These are phyloP conservation scores for Boletus coccyginus DNA, from an alignment of 768 basidiomycete genomes.

Conservation along the genomic window DNA sequence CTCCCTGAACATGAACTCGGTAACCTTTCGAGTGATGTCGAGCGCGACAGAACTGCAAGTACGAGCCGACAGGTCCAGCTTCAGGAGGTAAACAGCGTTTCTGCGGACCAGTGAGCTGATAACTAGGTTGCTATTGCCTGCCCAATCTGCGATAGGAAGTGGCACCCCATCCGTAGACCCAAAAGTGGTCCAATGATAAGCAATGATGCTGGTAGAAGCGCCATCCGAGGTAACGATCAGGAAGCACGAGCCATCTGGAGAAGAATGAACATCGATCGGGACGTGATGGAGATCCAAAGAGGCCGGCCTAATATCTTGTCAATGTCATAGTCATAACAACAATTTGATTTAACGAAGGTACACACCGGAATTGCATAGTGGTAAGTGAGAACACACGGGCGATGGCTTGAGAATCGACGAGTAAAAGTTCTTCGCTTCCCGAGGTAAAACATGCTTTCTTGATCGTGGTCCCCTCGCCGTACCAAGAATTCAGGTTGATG, in stretches of 20 bases:
- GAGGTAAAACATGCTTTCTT: conserved; percentile 42
- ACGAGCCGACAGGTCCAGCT: conserved; percentile 33
- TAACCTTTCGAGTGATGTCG: conserved; percentile 53
- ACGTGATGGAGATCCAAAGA: conserved; percentile 37
- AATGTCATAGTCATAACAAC: background rate
- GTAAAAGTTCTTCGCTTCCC: conserved; percentile 51
- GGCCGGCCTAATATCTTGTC: conserved; percentile 39
- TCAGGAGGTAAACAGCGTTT: conserved; percentile 42
- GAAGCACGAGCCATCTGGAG: conserved; percentile 58
- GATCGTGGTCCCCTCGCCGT: conserved; percentile 35
- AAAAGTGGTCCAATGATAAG: conserved; percentile 59
- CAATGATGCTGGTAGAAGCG: conserved; percentile 24
- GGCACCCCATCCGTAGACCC: conserved; percentile 48
- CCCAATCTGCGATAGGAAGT: conserved; percentile 32
- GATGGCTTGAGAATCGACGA: conserved; percentile 43
- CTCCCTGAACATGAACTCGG: conserved; percentile 57
- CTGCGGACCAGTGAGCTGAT: conserved; percentile 48
- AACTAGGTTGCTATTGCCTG: conserved; percentile 23
- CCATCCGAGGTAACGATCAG: conserved; percentile 30
- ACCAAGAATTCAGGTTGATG: conserved; percentile 47
- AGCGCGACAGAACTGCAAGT: conserved; percentile 45
- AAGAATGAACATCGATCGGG: conserved; percentile 39
- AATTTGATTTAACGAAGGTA: background rate
- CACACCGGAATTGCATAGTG: conserved; percentile 54
- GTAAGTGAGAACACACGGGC: conserved; percentile 53